Percentiles rank a stretch among this genome's conserved stretches.
These are phyloP conservation scores for Fusarium sarcochroum DNA, from an alignment of 2,329 filamentous ascomycete species.

Conservation along the genomic window DNA sequence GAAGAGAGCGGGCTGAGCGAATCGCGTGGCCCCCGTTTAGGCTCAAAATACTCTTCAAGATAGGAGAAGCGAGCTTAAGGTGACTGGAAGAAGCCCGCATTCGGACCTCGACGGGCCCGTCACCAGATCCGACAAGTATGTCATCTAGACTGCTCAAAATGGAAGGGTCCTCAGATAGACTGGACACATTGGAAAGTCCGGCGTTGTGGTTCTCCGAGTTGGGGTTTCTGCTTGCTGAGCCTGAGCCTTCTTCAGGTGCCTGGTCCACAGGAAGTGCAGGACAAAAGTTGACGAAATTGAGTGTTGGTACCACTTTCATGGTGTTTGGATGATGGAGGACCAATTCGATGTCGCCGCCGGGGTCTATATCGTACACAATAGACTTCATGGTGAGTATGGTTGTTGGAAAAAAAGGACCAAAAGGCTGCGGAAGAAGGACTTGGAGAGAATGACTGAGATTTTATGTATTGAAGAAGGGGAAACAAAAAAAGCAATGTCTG, in stretches of 20 bases:
- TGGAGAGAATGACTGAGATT: no score
- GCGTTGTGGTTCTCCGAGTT: no score
- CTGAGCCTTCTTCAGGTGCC: no score
- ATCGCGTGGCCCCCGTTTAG: no score
- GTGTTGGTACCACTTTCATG: background rate
- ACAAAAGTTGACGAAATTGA: background rate
- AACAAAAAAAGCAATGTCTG: background rate
- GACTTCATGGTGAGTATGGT: background rate
- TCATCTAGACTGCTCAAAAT: background rate
- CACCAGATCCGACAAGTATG: background rate
- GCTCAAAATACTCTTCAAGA: no score
- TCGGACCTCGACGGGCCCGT: background rate
- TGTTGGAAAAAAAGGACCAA: background rate
- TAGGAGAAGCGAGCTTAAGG: background rate
- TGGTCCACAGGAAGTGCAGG: background rate
- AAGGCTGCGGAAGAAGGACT: no score
- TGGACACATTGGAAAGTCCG: no score
- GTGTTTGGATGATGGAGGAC: background rate
- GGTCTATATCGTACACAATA: background rate
- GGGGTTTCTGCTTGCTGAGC: no score
- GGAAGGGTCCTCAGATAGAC: background rate
- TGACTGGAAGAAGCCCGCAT: background rate
- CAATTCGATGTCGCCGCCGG: background rate
- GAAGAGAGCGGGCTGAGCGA: no score
- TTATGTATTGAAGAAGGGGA: no score